Evolutionary conservation across 371 early-diverging fungal genomes (phyloP).

Genomic region (Fennellomyces sp.): DNA sequence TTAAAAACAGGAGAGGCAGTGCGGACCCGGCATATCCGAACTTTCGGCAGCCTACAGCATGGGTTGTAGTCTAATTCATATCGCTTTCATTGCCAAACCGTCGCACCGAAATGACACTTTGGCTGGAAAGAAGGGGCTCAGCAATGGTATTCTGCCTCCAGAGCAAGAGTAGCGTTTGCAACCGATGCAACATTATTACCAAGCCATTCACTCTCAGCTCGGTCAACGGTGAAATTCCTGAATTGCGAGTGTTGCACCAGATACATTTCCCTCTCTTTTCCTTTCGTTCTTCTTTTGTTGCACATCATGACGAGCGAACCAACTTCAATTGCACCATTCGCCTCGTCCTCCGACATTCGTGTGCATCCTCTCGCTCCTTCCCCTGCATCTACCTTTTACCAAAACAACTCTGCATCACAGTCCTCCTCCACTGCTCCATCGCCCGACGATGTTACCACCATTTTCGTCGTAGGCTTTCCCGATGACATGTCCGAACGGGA

Average conservation of each 20-base stretch:
- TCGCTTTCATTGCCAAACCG: too few species aligned
- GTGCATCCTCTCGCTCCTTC: constrained; percentile 27
- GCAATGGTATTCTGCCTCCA: not conserved
- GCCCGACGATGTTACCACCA: constrained; percentile 83
- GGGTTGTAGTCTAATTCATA: too few species aligned
- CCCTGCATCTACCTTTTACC: constrained; percentile 15
- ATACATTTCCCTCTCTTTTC: not conserved
- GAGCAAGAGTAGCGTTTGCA: not conserved
- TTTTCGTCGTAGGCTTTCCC: constrained; percentile 98
- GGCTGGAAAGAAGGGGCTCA: too few species aligned
- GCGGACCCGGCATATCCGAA: too few species aligned
- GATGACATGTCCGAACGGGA: constrained; percentile 97
- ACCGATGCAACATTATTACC: not conserved
- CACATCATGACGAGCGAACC: constrained; percentile 18
- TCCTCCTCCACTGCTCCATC: too few species aligned
- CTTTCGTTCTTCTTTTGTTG: not conserved
- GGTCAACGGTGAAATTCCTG: not conserved
- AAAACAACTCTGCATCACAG: too few species aligned
- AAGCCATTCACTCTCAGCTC: too few species aligned
- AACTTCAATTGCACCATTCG: constrained; percentile 2
- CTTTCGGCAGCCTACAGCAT: too few species aligned
- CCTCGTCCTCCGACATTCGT: constrained; percentile 8
- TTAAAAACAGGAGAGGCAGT: too few species aligned
- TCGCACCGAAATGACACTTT: too few species aligned
- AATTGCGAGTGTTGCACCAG: not conserved